phyloP scores from a whole-genome alignment of 2,329 filamentous ascomycete species.

The Penicillium sp. region DNA sequence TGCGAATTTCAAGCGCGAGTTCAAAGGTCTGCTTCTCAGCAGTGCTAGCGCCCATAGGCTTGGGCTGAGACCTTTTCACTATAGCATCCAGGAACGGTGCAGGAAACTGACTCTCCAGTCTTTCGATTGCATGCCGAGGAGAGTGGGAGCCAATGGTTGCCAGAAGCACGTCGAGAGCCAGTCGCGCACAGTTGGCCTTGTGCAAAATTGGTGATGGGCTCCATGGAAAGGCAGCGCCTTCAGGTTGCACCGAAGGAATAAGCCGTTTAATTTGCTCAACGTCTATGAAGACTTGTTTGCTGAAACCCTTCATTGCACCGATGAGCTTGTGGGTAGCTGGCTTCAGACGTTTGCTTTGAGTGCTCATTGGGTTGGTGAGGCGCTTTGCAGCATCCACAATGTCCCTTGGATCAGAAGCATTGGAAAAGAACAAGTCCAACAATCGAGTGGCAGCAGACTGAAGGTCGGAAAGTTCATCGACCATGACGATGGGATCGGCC shows the following conservation, averaged over 20 bases:
- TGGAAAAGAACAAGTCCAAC: slow-evolving; percentile 37
- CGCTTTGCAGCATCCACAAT: slow-evolving; percentile 31
- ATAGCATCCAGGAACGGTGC: slow-evolving; percentile 36
- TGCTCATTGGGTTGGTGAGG: slow-evolving; percentile 29
- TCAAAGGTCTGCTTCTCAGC: slow-evolving; percentile 46
- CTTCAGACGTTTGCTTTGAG: slow-evolving; percentile 30
- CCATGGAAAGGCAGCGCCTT: slow-evolving; percentile 25
- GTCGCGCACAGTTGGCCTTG: slow-evolving; percentile 43
- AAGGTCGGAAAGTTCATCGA: slow-evolving; percentile 42
- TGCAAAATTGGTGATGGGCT: slow-evolving; percentile 41
- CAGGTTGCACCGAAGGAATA: slow-evolving; percentile 28
- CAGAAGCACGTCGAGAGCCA: slow-evolving; percentile 43
- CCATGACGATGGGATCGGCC: slow-evolving; percentile 36
- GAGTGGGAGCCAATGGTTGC: slow-evolving; percentile 22
- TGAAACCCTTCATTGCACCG: slow-evolving; percentile 27
- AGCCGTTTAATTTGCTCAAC: slow-evolving; percentile 27
- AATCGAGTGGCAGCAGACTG: slow-evolving; percentile 34
- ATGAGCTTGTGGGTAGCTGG: slow-evolving; percentile 25
- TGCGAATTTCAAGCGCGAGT: slow-evolving; percentile 54
- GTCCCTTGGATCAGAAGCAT: slow-evolving; percentile 22
- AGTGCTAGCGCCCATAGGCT: slow-evolving; percentile 37
- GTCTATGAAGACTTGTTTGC: slow-evolving; percentile 38
- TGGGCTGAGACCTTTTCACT: slow-evolving; percentile 8
- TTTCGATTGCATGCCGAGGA: slow-evolving; percentile 22
- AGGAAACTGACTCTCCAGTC: slow-evolving; percentile 36